Conservation (phyloP, 805 yeast genomes). For the Monosporozyma yasuniensis region DNA sequence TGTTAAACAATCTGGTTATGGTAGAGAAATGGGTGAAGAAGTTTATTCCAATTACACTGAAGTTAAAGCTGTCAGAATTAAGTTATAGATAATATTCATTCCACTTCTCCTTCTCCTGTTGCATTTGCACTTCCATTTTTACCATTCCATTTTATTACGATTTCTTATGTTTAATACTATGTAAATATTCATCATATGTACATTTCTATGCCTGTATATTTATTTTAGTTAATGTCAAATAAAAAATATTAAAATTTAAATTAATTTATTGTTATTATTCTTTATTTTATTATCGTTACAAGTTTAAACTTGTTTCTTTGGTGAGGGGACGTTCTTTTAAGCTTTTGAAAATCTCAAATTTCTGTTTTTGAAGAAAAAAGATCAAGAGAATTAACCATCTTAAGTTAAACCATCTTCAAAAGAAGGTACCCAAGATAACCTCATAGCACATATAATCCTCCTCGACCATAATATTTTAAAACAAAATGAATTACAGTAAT, state of each 20-base stretch:
- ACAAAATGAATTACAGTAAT: not conserved
- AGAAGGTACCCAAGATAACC: too few species aligned
- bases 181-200: not conserved
- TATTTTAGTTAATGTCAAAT: not conserved
- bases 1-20: slow-evolving; percentile 70
- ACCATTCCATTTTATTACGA: not conserved
- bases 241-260: not conserved
- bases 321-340: too few species aligned
- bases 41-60: slow-evolving; percentile 71
- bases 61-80: slow-evolving; percentile 48
- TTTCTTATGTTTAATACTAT: not conserved
- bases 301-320: too few species aligned
- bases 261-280: too few species aligned
- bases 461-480: not conserved
- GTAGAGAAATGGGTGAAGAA: slow-evolving; percentile 80
- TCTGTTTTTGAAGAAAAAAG: too few species aligned
- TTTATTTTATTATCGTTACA: too few species aligned
- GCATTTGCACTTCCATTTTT: not conserved
- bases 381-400: too few species aligned
- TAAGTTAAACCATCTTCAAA: too few species aligned
- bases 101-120: too few species aligned
- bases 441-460: too few species aligned
- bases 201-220: not conserved
- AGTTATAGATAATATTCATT: not conserved
- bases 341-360: too few species aligned